Evolutionary conservation across 1,139 yeast species (phyloP).

Genomic region (Suhomyces ambrosiae): DNA sequence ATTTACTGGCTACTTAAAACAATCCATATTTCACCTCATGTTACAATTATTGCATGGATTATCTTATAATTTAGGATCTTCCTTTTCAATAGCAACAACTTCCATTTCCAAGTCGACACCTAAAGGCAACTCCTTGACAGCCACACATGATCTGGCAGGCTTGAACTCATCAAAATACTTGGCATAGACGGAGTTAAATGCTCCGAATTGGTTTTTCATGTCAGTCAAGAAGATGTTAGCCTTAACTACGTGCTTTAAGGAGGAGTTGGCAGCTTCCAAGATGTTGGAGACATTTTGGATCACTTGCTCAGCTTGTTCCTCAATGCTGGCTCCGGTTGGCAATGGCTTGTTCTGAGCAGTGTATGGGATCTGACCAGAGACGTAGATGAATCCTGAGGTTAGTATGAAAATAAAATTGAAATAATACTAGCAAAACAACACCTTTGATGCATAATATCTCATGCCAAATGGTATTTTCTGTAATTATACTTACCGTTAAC

Average conservation of each 20-base stretch:
- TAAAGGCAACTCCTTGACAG: conserved; percentile 84
- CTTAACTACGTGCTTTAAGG: conserved; percentile 80
- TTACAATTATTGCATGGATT: too few relatives aligned
- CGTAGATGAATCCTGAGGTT: conserved; percentile 70
- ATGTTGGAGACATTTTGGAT: conserved; percentile 75
- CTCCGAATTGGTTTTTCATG: conserved; percentile 72
- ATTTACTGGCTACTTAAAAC: too few relatives aligned
- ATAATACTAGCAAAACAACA: too few relatives aligned
- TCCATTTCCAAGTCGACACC: conserved; percentile 77
- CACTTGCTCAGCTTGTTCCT: conserved; percentile 84
- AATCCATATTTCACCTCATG: too few relatives aligned
- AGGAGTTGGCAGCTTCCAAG: conserved; percentile 79
- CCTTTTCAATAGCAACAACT: conserved; percentile 73
- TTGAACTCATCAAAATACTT: conserved; percentile 79
- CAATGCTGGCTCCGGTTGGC: conserved; percentile 63
- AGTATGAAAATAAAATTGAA: conserved; percentile 25
- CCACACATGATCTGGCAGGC: conserved; percentile 96
- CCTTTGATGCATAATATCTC: too few relatives aligned
- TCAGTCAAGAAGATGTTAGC: conserved; percentile 87
- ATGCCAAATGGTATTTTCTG: too few relatives aligned
- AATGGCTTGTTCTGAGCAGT: conserved; percentile 82
- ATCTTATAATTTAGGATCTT: conserved; percentile 38
- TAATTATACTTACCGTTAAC: conserved; percentile 59
- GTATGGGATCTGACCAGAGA: conserved; percentile 94
- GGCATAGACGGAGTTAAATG: conserved; percentile 80